Base-by-base conservation (phyloP, 441 rosid genomes). In the Iberis amara region DNA sequence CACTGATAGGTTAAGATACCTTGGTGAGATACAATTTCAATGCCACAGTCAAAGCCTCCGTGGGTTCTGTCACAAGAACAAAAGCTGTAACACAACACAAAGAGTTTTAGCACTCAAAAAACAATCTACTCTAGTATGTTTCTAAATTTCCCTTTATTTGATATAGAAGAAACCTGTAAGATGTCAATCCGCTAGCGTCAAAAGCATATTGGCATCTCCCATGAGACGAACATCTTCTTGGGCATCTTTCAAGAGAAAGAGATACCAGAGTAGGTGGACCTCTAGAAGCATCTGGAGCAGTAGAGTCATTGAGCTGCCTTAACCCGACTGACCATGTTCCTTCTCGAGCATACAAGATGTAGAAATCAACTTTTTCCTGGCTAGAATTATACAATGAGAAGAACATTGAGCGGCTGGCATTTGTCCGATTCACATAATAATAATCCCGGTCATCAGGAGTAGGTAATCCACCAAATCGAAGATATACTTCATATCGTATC, bases 11-110 rank as follows among this genome's bases (percentile, higher is more conserved):
- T 44, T 38, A 49, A 31, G 43, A 58, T 57, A 86, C 96, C 94
- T 84, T 54, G 71, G 56, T 48, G 85, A n/a, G 96, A 84, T 37
- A 92, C 88, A 55, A 92, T 68, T 72, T 86, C 92, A 26, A 80
- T 50, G 68, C 96, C 74, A 59, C 96, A 92, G 73, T 92, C 98
- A 78, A 92, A 86, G 40, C 96, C 98, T 62, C 98, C 98, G 55
- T 92, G 98, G 39, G 76, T 77, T 55, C 91, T 79, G 66, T 88
- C 95, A 62, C 98, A 92, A 53, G 89, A 66, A 58, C 95, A 92
- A 73, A 73, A 88, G 76, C 98, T 91, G 83, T 65, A 57, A 68
- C 65, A 64, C 51, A 65, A 52, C 52, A 59, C 49, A 18, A 54
- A 59, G 50, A 39, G 39, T 51, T 62, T 14, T 18, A 28, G 50